Evolutionary conservation across 352 stramenopile species (phyloP).

Genomic region (Phytophthora fragariae): DNA sequence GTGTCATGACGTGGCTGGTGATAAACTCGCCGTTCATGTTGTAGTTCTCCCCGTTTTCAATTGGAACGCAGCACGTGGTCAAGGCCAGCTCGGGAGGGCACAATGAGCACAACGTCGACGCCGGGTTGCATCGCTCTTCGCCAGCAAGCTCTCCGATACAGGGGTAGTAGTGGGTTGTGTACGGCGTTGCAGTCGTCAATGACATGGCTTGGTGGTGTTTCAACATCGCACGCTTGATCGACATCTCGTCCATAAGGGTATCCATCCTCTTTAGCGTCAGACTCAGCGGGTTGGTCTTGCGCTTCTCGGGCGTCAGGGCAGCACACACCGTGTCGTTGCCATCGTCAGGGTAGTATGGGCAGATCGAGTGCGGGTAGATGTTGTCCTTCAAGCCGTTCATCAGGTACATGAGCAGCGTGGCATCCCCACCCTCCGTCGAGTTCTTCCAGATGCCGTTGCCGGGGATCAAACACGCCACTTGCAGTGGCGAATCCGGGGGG

Average conservation of each 20-base stretch:
- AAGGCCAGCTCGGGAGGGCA: conserved; percentile 37
- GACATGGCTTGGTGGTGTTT: conserved; percentile 30
- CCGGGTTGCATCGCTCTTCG: conserved; percentile 64
- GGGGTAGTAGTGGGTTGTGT: conserved; percentile 65
- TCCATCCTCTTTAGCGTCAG: conserved; percentile 57
- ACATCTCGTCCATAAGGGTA: conserved; percentile 45
- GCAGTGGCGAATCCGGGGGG: conserved; percentile 53
- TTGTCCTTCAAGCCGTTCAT: conserved; percentile 58
- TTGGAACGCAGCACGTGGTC: conserved; percentile 64
- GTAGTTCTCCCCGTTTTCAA: conserved; percentile 53
- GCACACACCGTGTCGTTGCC: conserved; percentile 63
- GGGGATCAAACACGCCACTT: conserved; percentile 66
- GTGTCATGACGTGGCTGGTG: conserved; percentile 54
- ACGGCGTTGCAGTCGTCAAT: conserved; percentile 64
- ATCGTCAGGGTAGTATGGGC: conserved; percentile 50
- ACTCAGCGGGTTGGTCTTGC: conserved; percentile 51
- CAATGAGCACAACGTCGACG: too few relatives aligned
- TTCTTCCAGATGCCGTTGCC: conserved; percentile 74
- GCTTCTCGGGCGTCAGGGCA: neutral
- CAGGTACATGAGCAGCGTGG: conserved; percentile 56
- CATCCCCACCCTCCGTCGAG: conserved; percentile 68
- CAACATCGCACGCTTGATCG: conserved; percentile 45
- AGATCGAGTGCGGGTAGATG: conserved; percentile 61
- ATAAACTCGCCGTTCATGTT: conserved; percentile 81
- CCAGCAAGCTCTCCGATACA: conserved; percentile 58